A percentile compares a stretch with the other conserved stretches of the same genome.
Evolutionary conservation across 345 rosid species (phyloP).

Genomic region (Stellera chamaejasme): DNA sequence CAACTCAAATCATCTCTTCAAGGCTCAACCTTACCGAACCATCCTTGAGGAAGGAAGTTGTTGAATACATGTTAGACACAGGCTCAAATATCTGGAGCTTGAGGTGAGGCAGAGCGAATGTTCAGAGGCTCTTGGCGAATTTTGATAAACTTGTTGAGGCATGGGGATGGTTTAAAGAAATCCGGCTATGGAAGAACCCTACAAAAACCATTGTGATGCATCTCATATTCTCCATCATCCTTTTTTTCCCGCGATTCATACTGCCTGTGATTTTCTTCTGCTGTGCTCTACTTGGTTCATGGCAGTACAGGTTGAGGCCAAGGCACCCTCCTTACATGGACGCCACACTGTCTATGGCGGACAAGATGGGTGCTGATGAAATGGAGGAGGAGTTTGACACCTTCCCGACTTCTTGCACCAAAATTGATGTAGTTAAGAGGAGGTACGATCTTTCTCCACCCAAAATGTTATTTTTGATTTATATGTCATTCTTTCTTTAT

Average conservation of each 20-base stretch:
- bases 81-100: constrained; percentile 24
- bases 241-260: constrained; percentile 12
- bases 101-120: constrained; percentile 24
- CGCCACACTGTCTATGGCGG: not conserved
- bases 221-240: constrained; percentile 31
- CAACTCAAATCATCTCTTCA: constrained; percentile 21
- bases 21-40: constrained; percentile 27
- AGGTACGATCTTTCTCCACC: not conserved
- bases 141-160: constrained; percentile 5
- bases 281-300: constrained; percentile 33
- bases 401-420: not conserved
- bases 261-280: constrained; percentile 27
- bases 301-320: constrained; percentile 29
- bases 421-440: not conserved
- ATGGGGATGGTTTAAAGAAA: constrained; percentile 25
- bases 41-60: constrained; percentile 28
- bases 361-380: not conserved
- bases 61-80: constrained; percentile 29
- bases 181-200: constrained; percentile 25
- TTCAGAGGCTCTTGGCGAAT: constrained; percentile 16
- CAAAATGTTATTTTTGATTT: too few species aligned
- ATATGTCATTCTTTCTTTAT: too few species aligned
- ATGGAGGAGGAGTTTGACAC: constrained; percentile 1
- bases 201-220: constrained; percentile 34
- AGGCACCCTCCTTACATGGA: constrained; percentile 20